These are phyloP conservation scores for Clonostachys solani DNA, from an alignment of 2,329 filamentous ascomycete species.

Conservation along the genomic window DNA sequence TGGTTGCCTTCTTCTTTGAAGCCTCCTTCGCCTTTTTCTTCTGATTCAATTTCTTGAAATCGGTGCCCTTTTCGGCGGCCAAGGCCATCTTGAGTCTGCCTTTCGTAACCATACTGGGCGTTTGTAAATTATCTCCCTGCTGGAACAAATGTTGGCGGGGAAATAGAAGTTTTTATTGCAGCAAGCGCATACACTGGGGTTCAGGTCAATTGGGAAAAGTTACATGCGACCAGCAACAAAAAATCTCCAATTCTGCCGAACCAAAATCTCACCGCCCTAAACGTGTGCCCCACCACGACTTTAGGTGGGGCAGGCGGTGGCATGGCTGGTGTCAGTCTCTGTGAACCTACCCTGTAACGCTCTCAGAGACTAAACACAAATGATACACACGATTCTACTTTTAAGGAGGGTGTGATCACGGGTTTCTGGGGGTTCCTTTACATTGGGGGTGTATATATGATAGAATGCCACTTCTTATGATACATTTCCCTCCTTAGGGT, in stretches of 20 bases:
- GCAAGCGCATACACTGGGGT: background rate
- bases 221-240: background rate
- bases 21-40: conserved; percentile 41
- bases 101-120: conserved; percentile 31
- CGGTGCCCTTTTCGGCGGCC: conserved; percentile 47
- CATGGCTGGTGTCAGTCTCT: background rate
- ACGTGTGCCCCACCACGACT: background rate
- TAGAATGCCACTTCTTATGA: no score
- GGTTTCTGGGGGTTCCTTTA: no score
- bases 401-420: no score
- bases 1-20: conserved; percentile 24
- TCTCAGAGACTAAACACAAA: background rate
- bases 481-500: no score
- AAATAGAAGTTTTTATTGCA: background rate
- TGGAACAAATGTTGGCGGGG: background rate
- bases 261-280: conserved; percentile 1
- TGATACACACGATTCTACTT: background rate
- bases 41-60: conserved; percentile 47
- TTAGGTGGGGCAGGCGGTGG: background rate
- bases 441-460: background rate
- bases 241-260: conserved; percentile 2
- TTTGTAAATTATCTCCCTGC: background rate
- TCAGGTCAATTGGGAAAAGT: conserved; percentile 1
- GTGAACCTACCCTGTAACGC: background rate
- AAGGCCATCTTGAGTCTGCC: conserved; percentile 50